Percentiles rank a stretch among this genome's conserved stretches.
Conservation (phyloP, 768 basidiomycete genomes). For the Auricularia heimuer region DNA sequence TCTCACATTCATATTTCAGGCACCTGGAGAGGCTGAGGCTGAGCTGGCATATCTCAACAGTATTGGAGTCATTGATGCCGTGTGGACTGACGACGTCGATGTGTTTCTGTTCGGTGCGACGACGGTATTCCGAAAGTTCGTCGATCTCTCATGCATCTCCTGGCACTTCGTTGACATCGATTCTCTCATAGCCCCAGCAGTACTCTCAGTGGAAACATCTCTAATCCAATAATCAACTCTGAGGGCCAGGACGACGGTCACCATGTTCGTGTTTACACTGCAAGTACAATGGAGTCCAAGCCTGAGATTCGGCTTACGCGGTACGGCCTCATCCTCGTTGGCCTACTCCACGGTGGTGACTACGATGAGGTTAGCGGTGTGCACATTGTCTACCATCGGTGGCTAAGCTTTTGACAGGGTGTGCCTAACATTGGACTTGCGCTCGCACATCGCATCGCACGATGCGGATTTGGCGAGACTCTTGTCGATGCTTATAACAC, state of each 20-base stretch:
- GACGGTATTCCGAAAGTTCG: constrained; percentile 74
- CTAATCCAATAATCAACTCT: constrained; percentile 52
- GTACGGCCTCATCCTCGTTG: constrained; percentile 71
- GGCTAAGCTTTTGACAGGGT: constrained; percentile 14
- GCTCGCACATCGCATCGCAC: constrained; percentile 69
- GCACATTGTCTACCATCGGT: too few relatives aligned
- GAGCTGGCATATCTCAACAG: constrained; percentile 81
- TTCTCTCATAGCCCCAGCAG: constrained; percentile 44
- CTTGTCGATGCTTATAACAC: constrained; percentile 50
- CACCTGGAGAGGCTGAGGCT: constrained; percentile 92
- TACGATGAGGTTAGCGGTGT: constrained; percentile 47
- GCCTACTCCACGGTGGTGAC: constrained; percentile 78
- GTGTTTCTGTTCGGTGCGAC: constrained; percentile 83
- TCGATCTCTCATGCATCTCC: neutral
- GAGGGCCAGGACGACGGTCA: constrained; percentile 65
- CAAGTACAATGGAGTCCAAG: constrained; percentile 34
- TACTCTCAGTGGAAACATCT: constrained; percentile 60
- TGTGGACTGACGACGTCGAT: constrained; percentile 90
- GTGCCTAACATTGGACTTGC: constrained; percentile 56
- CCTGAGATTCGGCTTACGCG: constrained; percentile 40
- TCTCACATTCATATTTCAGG: constrained; percentile 19
- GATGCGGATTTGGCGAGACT: constrained; percentile 69
- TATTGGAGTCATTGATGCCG: constrained; percentile 74
- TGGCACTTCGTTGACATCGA: neutral
- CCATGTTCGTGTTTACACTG: constrained; percentile 38